Evolutionary conservation across 1,284 basidiomycete genomes (phyloP).

Genomic region (Melampsora larici-populina): DNA sequence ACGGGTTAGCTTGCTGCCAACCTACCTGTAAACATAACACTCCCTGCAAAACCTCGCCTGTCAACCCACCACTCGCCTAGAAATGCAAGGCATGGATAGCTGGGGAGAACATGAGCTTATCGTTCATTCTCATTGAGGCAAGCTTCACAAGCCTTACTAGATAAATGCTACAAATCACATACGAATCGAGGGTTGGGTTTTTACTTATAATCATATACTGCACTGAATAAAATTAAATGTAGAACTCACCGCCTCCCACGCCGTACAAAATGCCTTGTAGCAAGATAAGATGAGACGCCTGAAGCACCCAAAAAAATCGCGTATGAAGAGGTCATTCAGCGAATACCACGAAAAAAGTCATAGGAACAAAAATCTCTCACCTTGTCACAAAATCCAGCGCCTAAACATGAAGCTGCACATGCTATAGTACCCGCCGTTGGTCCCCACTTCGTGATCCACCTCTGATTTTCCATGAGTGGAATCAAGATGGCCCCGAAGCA

Average conservation of each 20-base stretch:
- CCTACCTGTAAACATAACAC: constrained; percentile 35
- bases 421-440: constrained; percentile 20
- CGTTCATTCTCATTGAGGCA: too few species aligned
- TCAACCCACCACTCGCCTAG: constrained; percentile 33
- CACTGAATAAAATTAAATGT: constrained; percentile 13
- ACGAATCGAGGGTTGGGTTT: neutral
- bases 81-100: constrained; percentile 25
- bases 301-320: neutral
- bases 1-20: neutral
- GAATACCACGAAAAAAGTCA: neutral
- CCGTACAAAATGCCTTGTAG: constrained; percentile 21
- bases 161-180: neutral
- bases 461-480: constrained; percentile 5
- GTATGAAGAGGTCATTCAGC: neutral
- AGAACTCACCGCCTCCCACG: neutral
- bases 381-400: constrained; percentile 17
- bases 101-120: neutral
- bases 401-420: constrained; percentile 18
- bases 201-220: constrained; percentile 5
- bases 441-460: neutral
- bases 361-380: neutral
- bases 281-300: constrained; percentile 15
- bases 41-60: constrained; percentile 16
- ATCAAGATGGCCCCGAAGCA: constrained; percentile 18
- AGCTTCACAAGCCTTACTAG: neutral